phyloP scores from a whole-genome alignment of 805 yeast species.

The Kodamaea jinghongensis region DNA sequence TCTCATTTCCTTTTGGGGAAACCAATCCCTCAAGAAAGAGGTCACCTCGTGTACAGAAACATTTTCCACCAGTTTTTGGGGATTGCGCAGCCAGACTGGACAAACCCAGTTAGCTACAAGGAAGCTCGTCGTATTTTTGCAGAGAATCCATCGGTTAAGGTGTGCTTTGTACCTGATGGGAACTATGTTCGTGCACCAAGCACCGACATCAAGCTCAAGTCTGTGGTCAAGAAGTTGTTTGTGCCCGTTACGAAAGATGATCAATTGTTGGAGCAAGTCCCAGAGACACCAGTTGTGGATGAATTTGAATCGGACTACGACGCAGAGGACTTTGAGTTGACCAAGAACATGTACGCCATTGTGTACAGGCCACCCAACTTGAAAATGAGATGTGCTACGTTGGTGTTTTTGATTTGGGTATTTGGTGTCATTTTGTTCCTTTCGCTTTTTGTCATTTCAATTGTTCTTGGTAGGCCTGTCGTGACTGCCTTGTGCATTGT shows the following conservation, averaged over 20 bases:
- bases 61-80: slow-evolving; percentile 42
- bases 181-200: slow-evolving; percentile 82
- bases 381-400: slow-evolving; percentile 50
- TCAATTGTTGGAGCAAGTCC: slow-evolving; percentile 38
- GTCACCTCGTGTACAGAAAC: slow-evolving; percentile 58
- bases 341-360: slow-evolving; percentile 53
- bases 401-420: slow-evolving; percentile 49
- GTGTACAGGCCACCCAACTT: slow-evolving; percentile 88
- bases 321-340: slow-evolving; percentile 28
- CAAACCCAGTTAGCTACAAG: slow-evolving; percentile 50
- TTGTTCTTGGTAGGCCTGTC: slow-evolving; percentile 27
- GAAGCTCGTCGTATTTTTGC: slow-evolving; percentile 47
- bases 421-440: slow-evolving; percentile 36
- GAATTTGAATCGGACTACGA: slow-evolving; percentile 41
- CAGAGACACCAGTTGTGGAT: slow-evolving; percentile 27
- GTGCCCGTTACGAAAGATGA: slow-evolving; percentile 83
- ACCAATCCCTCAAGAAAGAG: slow-evolving; percentile 67
- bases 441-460: slow-evolving; percentile 17
- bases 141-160: slow-evolving; percentile 39
- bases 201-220: slow-evolving; percentile 69
- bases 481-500: slow-evolving; percentile 7
- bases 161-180: slow-evolving; percentile 80
- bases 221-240: slow-evolving; percentile 63
- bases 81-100: slow-evolving; percentile 49
- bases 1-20: slow-evolving; percentile 76